Base-by-base conservation (phyloP, 768 basidiomycete genomes). In the Lactarius indigo region DNA sequence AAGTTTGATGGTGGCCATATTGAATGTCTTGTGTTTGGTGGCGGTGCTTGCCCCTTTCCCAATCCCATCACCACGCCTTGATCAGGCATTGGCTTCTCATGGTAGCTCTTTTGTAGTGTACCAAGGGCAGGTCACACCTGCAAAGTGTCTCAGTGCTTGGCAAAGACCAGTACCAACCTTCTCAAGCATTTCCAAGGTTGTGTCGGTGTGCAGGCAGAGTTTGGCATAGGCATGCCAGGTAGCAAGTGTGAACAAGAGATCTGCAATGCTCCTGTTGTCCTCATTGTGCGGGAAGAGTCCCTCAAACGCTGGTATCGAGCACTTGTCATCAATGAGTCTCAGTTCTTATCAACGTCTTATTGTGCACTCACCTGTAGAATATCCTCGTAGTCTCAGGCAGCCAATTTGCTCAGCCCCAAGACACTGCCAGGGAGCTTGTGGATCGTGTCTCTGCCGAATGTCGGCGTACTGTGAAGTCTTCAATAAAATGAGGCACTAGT, bases 201-300 rank as follows among this genome's bases (percentile, higher is more conserved):
- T 13, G 1, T 23, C 9, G 1, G 39, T 59, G 15, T 59, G 58
- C 15, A 59, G 17, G 10, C 58, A 7, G 2, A 59, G 39, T 13
- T 59, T 59, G 10, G 58, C 39, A 9, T 26, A 41, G 8, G n/a
- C 58, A 10, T 59, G 58, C 58, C 58, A 59, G 9, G 35, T 37
- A 3, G 41, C 39, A 1, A 42, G 13, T 6, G 8, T 73, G 1
- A 74, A 42, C 12, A 80, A 74, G 0, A 73, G 78, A 0, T 69
- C 55, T 12, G 78, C 76, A 55, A 82, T 82, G 61, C 84, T 71
- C 0, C 74, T 65, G 65, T 85, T 82, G 64, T 82, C 79, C 3
- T 69, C 20, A 1, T 42, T 7, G 0, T n/a, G 2, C 20, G n/a
- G 61, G 78, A 80, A 47, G 75, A 61, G 37, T 2, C 23, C 39